Base-by-base conservation (phyloP, 1,139 yeast species). In the Magnusiomyces fungicola region DNA sequence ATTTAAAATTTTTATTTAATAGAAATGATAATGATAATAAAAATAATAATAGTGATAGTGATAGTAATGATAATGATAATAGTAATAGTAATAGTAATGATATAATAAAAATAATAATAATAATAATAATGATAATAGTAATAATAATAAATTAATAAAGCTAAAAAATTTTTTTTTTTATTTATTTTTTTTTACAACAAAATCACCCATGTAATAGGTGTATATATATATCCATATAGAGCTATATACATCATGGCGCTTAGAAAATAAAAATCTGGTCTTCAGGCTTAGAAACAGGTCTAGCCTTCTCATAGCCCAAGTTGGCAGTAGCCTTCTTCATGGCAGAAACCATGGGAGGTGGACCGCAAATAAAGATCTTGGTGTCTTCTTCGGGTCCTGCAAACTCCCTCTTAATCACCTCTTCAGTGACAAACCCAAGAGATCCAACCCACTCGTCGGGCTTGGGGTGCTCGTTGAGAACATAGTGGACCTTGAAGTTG, bases 241-340 rank as follows among this genome's bases (percentile, higher is more conserved):
- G n/a, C n/a, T 3, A 45, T 24, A 19, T 43, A 3, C 4, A 32
- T 4, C 23, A 4, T 9, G 3, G 10, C 12, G 16, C 37, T 64
- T 74, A 87, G 62, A 87, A 87, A 29, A 82, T 82, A 69, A 89
- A 89, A 36, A 88, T 84, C 69, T 86, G 94, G 69, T 90, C 96
- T 50, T 87, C 95, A 64, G 85, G 76, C 71, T 87, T 87, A 46
- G 95, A 83, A 36, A 89, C 87, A 5, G 95, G 94, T 68, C 80
- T 83, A 47, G 96, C 88, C 76, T 87, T 87, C 49, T 78, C 76
- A 69, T 72, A 90, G 22, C 96, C 96, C 60, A 89, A 74, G 48
- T 69, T 72, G 22, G 72, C 69, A 34, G 94, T 88, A 50, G 83
- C 83, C 72, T 82, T 86, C 73, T 87, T 88, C 63, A 82, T 74